A percentile compares a stretch with the other conserved stretches of the same genome.
These are phyloP conservation scores for Rhizopogon rudus DNA, from an alignment of 768 basidiomycete genomes.

Conservation along the genomic window DNA sequence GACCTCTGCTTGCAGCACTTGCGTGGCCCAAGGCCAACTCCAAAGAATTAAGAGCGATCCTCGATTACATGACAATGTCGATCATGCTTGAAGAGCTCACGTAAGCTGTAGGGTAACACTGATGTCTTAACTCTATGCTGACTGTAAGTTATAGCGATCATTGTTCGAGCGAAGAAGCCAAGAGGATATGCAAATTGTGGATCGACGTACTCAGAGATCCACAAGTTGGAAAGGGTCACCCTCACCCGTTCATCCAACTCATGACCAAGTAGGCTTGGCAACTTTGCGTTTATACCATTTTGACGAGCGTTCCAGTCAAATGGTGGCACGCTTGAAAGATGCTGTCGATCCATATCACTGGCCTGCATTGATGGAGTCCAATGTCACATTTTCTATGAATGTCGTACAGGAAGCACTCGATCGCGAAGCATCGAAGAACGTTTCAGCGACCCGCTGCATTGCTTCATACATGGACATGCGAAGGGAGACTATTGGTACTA, in stretches of 20 bases:
- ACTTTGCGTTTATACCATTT: background rate
- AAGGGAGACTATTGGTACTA: conserved; percentile 23
- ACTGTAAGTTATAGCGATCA: conserved; percentile 14
- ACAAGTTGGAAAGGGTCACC: conserved; percentile 8
- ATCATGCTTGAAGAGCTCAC: conserved; percentile 28
- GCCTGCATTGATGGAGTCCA: conserved; percentile 22
- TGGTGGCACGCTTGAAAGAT: conserved; percentile 19
- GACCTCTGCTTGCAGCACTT: conserved; percentile 12
- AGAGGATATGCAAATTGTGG: conserved; percentile 17
- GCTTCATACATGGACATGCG: conserved; percentile 24
- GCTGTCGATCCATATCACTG: conserved; percentile 22
- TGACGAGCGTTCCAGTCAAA: conserved; percentile 8
- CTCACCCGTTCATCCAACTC: conserved; percentile 17
- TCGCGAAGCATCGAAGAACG: conserved; percentile 15
- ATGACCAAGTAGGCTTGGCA: conserved; percentile 19
- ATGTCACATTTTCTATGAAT: conserved; percentile 16
- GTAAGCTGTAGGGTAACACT: conserved; percentile 6
- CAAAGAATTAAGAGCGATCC: conserved; percentile 16
- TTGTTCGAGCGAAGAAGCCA: conserved; percentile 16
- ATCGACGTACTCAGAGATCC: conserved; percentile 15
- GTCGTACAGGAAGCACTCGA: conserved; percentile 22
- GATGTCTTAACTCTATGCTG: background rate
- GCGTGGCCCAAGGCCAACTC: conserved; percentile 19
- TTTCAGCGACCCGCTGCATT: conserved; percentile 11
- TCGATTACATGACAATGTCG: conserved; percentile 24